Base-by-base conservation (phyloP, 768 basidiomycete species). In the Mycena vitilis region DNA sequence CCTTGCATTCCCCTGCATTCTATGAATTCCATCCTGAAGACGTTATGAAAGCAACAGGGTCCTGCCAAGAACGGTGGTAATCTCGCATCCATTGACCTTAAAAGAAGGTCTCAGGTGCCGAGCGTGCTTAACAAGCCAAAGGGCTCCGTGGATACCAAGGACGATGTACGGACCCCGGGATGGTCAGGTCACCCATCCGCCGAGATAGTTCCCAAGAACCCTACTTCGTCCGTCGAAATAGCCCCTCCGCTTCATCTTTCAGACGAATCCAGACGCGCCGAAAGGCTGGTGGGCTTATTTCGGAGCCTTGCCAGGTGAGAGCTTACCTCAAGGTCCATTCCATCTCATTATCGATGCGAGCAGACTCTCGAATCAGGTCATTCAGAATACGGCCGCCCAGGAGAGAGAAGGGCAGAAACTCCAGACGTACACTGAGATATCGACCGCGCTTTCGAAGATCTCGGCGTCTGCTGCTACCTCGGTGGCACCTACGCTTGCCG, bases 341-440 rank as follows among this genome's bases (percentile, higher is more conserved):
- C 34, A 54, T 69, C 75, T 52, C 75, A 65, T 34, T 44, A 51
- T 49, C 23, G 23, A 60, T 23, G 30, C 54, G 23, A 51, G 7
- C 60, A 88, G 87, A 71, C 71, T 87, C 34, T 85, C 85, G 34
- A 82, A 81, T 53, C 77, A 85, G 71, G 78, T 83, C 54, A 79
- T 85, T 58, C 81, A 83, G 75, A 79, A 86, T 60, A 78, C 78
- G 20, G 82, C 80, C 62, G 76, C 77, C 53, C 78, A 84, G 45
- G 80, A 82, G 49, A 79, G 76, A 63, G 86, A 86, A 70, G 84
- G 82, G 66, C 78, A 81, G 58, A 87, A 85, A 72, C 70, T 85
- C 45, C 79, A 83, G 66, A 84, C 84, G 3, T 88, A 85, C 66
- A 85, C 81, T 4, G 82, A 84, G 40, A 78, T 89, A 55, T 86